These are phyloP conservation scores for Penicillium soppii DNA, from an alignment of 495 filamentous ascomycete species.

Conservation along the genomic window DNA sequence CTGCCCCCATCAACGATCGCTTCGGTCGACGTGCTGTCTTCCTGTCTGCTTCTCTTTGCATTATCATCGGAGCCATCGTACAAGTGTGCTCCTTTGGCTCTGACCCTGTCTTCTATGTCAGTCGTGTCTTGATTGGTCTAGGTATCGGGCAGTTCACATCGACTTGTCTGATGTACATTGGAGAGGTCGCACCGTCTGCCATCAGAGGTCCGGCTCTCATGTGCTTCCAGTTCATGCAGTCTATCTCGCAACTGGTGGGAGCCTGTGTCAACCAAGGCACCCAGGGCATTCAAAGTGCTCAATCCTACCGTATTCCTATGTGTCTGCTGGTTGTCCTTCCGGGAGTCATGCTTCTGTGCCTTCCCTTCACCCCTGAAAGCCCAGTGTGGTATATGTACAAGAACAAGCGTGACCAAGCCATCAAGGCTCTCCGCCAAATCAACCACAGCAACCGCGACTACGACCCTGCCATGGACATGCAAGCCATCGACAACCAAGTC, in stretches of 20 bases:
- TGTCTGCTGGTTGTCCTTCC: slow-evolving; percentile 32
- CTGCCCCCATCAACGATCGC: slow-evolving; percentile 22
- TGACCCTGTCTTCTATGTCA: slow-evolving; percentile 15
- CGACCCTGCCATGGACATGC: slow-evolving; percentile 26
- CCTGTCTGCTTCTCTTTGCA: slow-evolving; percentile 17
- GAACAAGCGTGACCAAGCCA: slow-evolving; percentile 20
- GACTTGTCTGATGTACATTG: slow-evolving; percentile 30
- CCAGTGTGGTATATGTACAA: slow-evolving; percentile 34
- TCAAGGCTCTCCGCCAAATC: slow-evolving; percentile 30
- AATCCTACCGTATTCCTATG: slow-evolving; percentile 37
- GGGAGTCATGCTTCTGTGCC: slow-evolving; percentile 24
- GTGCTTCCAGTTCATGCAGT: slow-evolving; percentile 40
- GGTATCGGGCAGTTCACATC: slow-evolving; percentile 27
- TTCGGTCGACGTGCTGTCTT: slow-evolving; percentile 22
- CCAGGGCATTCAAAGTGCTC: slow-evolving; percentile 18
- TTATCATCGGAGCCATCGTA: slow-evolving; percentile 20
- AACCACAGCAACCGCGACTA: slow-evolving; percentile 25
- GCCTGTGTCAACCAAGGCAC: slow-evolving; percentile 35
- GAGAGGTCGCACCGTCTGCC: slow-evolving; percentile 32
- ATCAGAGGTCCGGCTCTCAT: slow-evolving; percentile 38
- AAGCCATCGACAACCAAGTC: slow-evolving; percentile 17
- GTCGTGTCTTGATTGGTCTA: slow-evolving; percentile 24
- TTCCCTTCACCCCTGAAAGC: slow-evolving; percentile 35
- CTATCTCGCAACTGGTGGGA: slow-evolving; percentile 32
- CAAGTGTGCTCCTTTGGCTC: slow-evolving; percentile 24